A percentile compares a stretch with the other conserved stretches of the same genome.
Evolutionary conservation across 306 rosid genomes (phyloP).

Genomic region (Citrullus colocynthis): DNA sequence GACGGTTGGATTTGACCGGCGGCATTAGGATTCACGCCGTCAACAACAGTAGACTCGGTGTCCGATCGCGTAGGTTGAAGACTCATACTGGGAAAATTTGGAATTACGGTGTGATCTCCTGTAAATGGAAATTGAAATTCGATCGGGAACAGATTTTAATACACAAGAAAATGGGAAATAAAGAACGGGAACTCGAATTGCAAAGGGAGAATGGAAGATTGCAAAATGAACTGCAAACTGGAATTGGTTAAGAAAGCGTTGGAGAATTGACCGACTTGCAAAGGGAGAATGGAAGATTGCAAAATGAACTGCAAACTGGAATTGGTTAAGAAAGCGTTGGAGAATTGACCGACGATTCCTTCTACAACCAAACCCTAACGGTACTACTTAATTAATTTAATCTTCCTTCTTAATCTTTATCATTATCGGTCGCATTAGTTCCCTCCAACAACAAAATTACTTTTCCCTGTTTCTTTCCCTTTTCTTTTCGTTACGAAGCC

Average conservation of each 20-base stretch:
- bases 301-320: background rate
- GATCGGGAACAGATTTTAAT: background rate
- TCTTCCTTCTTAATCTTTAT: background rate
- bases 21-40: conserved; percentile 18
- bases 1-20: conserved; percentile 15
- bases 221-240: background rate
- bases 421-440: background rate
- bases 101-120: background rate
- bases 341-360: background rate
- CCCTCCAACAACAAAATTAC: background rate
- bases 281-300: background rate
- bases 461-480: background rate
- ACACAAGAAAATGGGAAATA: background rate
- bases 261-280: background rate
- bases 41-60: conserved; percentile 13
- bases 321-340: background rate
- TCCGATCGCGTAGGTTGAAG: conserved; percentile 27
- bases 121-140: background rate
- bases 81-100: conserved; percentile 20
- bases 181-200: background rate
- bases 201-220: background rate
- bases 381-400: background rate
- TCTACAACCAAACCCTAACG: background rate
- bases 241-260: background rate
- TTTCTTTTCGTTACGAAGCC: too few species aligned